Evolutionary conservation across 1,139 yeast genomes (phyloP).

Genomic region (Geotrichum phurueaensis): DNA sequence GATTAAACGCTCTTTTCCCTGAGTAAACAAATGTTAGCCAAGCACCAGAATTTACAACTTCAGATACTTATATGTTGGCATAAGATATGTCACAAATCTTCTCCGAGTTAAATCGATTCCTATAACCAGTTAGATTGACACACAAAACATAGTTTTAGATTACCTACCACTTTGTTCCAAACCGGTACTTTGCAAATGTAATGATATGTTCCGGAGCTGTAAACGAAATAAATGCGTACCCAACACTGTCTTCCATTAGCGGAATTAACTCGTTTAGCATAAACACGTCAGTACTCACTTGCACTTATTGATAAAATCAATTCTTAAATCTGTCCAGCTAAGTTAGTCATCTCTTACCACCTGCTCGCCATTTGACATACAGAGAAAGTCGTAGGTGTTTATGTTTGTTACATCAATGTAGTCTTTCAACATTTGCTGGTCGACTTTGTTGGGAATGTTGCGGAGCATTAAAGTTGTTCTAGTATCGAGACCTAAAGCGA

Average conservation of each 20-base stretch:
- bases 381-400: conserved; percentile 50
- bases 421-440: conserved; percentile 41
- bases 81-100: conserved; percentile 47
- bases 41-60: not conserved
- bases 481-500: conserved; percentile 39
- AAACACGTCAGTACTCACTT: conserved; percentile 30
- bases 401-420: conserved; percentile 44
- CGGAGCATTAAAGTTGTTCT: conserved; percentile 47
- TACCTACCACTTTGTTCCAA: conserved; percentile 42
- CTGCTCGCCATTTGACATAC: conserved; percentile 27
- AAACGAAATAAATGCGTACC: conserved; percentile 49
- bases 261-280: not conserved
- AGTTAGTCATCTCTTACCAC: conserved; percentile 8
- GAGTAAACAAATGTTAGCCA: conserved; percentile 28
- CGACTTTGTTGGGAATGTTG: conserved; percentile 48
- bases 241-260: conserved; percentile 34
- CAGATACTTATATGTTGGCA: conserved; percentile 40
- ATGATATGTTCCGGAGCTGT: conserved; percentile 41
- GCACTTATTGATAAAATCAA: conserved; percentile 47
- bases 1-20: conserved; percentile 42
- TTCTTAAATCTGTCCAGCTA: conserved; percentile 38
- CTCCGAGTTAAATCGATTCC: conserved; percentile 43
- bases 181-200: conserved; percentile 41
- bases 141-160: not conserved
- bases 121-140: conserved; percentile 1